These are phyloP conservation scores for Fusarium fujikuroi DNA, from an alignment of 2,329 filamentous ascomycete species.

Conservation along the genomic window DNA sequence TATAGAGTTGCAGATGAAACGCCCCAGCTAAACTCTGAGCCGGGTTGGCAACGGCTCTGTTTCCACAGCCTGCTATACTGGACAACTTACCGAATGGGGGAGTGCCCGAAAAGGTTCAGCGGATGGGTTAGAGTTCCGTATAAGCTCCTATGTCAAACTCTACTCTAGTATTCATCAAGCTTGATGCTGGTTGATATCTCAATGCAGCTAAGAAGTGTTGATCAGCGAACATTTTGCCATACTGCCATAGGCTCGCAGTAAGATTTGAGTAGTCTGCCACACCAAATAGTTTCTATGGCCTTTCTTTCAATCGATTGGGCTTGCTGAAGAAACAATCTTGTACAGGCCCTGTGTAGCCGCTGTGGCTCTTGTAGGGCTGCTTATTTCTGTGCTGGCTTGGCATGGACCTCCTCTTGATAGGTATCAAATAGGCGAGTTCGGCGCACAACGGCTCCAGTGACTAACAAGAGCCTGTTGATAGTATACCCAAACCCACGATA, in stretches of 20 bases:
- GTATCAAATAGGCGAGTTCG: slow-evolving; percentile 36
- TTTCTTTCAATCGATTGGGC: background rate
- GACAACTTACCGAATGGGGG: slow-evolving; percentile 27
- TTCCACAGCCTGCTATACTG: background rate
- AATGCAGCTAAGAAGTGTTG: background rate
- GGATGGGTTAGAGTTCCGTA: slow-evolving; percentile 21
- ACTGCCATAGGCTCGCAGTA: background rate
- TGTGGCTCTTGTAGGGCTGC: slow-evolving; percentile 42
- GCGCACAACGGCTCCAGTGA: slow-evolving; percentile 14
- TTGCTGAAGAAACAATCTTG: background rate
- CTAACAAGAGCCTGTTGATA: slow-evolving; percentile 1
- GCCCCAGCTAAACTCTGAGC: slow-evolving; percentile 28
- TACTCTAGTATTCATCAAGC: background rate
- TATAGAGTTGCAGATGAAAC: slow-evolving; percentile 28
- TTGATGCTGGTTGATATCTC: slow-evolving; percentile 2
- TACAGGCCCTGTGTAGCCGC: slow-evolving; percentile 18
- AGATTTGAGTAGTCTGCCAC: slow-evolving; percentile 3
- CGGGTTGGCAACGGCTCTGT: slow-evolving; percentile 8
- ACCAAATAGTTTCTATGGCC: background rate
- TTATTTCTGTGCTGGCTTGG: slow-evolving; percentile 16
- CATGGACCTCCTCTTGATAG: background rate
- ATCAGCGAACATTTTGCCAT: slow-evolving; percentile 2
- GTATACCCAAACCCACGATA: background rate
- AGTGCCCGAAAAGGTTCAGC: slow-evolving; percentile 29
- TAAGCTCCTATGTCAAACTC: slow-evolving; percentile 6